Evolutionary conservation across 305 asterid species (phyloP), one percentile per base, ranked within the genome.

Genomic region (Fraxinus paxiana): DNA sequence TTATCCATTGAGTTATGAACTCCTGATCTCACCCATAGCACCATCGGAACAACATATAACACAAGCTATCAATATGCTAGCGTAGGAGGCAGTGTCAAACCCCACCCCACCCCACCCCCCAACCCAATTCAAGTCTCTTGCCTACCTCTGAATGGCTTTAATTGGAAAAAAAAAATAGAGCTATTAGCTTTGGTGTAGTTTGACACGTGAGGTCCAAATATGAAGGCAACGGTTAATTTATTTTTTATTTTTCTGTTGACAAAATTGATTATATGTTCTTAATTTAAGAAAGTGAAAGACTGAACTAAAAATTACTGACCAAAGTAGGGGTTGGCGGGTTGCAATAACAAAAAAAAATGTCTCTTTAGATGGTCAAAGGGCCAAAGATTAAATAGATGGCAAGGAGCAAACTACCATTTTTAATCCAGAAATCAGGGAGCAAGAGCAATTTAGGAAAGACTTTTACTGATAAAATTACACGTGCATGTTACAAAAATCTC

Each of bases 1-100:
- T 26, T 38, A 37, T 15, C 80, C 80, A 81, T 24, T 41, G 75
- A 82, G 67, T 54, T 78, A 15, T 9, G 38, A 34, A 34, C 20
- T 77, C 15, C 67, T 43, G 48, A 59, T 59, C 46, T n/a, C 41
- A 71, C 8, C 67, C 24, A 17, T 6, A 73, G 48, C 9, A 73
- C 56, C 31, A n/a, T 34, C 8, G 10, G 17, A 73, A 37, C 8
- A 35, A 35, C 17, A 34, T 35, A 73, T 73, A 73, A 34, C 41
- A 43, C 22, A 70, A 79, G 43, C 70, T 10, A n/a, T 51, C 8
- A n/a, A 51, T 51, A 51, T 51, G 61, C 61, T 51, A 51, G 8
- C 5, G 22, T 4, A 4, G 22, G 8, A 51, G 61, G 22, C 61
- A 51, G 8, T 51, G 61, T 51, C 61, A 51, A n/a, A 5, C 22